Evolutionary conservation across 768 basidiomycete species (phyloP), one percentile per base, ranked within the genome.

Genomic region (Russula lepida): DNA sequence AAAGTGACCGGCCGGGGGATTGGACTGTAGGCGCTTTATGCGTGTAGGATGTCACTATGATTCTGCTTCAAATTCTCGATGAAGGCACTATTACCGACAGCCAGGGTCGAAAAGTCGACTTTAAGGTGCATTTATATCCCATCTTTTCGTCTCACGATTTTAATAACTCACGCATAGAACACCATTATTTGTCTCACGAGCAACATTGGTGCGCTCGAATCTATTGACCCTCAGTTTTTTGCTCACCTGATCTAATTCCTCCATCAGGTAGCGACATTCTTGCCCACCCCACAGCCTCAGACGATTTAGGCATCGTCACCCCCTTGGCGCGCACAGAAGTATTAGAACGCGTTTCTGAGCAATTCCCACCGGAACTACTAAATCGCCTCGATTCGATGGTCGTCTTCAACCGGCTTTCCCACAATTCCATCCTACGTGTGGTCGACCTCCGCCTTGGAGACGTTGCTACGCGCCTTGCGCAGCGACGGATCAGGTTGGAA

Each of bases 171-270:
- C 25, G 56, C 53, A 3, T 55, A 85, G 84, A 97, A 95, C 72
- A 94, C 93, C 1, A 94, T 95, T 69, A 86, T 97, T 68, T 92
- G 90, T 70, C 74, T 93, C 30, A 95, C 93, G 1, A 89, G 88
- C 68, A 95, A 95, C 66, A 81, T 95, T 27, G 93, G 89, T 37
- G 65, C 66, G 41, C 21, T 15, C 27, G 0, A 27, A 33, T 19
- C 13, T 15, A 32, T 49, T 15, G 19, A 35, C 19, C 7, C 7
- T 13, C 25, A 23, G 3, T 59, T 39, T 8, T 39, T 33, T n/a
- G 68, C 41, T 19, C 27, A 41, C 51, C 19, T n/a, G 46, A 44
- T 13, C 46, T 7, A 6, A 25, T 25, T 6, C 25, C 8, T 17
- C 21, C 21, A 17, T 23, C 7, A 69, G 69, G 74, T n/a, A 84